Evolutionary conservation across 768 basidiomycete species (phyloP).

Genomic region (Trametes coccinea): DNA sequence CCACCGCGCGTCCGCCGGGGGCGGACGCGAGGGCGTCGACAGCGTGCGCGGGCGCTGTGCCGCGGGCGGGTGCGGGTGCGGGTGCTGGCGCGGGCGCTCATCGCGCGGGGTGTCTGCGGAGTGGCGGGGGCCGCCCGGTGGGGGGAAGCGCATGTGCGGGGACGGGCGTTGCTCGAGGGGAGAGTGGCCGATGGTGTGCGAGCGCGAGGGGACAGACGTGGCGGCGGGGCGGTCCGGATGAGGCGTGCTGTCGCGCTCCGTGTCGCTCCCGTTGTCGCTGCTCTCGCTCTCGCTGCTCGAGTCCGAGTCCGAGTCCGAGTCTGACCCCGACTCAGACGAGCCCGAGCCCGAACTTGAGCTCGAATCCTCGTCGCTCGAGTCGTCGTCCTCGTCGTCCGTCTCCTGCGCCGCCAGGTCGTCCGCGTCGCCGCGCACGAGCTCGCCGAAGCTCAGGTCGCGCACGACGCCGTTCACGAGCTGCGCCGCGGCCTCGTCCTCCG

Average conservation of each 20-base stretch:
- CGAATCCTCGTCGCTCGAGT: constrained; percentile 37
- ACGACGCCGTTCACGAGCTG: constrained; percentile 81
- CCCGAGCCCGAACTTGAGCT: background rate
- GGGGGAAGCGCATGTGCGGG: constrained; percentile 1
- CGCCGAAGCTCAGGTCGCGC: constrained; percentile 78
- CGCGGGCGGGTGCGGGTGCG: background rate
- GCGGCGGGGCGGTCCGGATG: background rate
- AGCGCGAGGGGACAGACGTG: constrained; percentile 15
- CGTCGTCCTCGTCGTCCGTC: constrained; percentile 45
- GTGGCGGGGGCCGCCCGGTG: constrained; percentile 7
- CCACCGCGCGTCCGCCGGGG: constrained; percentile 10
- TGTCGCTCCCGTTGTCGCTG: constrained; percentile 19
- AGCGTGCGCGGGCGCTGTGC: constrained; percentile 12
- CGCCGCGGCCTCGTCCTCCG: constrained; percentile 82
- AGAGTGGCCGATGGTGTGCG: constrained; percentile 25
- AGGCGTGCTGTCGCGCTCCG: constrained; percentile 25
- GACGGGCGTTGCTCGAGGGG: constrained; percentile 7
- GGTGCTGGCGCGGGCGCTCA: background rate
- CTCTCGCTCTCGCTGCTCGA: constrained; percentile 19
- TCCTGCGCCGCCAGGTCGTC: constrained; percentile 78
- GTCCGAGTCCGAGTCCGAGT: constrained; percentile 13
- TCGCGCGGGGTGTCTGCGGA: constrained; percentile 15
- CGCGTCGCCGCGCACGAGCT: constrained; percentile 75
- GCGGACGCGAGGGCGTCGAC: background rate
- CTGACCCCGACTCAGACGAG: background rate